Evolutionary conservation across 208 protist species (phyloP).

Genomic region (Acanthamoeba sp.): DNA sequence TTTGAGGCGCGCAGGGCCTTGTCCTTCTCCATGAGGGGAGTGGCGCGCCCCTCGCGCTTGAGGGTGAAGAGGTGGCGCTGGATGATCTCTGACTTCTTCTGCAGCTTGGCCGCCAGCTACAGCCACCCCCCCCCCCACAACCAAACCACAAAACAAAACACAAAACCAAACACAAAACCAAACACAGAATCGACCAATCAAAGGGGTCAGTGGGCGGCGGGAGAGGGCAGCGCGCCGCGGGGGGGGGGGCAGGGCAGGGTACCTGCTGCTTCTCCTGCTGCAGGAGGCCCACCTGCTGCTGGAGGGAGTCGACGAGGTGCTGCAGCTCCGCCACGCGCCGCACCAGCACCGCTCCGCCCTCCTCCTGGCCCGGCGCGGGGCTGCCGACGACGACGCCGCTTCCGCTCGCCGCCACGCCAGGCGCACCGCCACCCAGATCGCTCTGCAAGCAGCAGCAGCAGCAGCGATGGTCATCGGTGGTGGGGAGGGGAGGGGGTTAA

Average conservation of each 20-base stretch:
- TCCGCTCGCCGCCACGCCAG: neutral
- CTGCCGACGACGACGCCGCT: too few species aligned
- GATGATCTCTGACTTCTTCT: constrained; percentile 46
- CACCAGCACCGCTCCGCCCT: neutral
- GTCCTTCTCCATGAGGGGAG: constrained; percentile 6
- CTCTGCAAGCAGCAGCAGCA: neutral
- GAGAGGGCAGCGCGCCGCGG: neutral
- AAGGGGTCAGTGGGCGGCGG: neutral
- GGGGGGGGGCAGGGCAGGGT: too few species aligned
- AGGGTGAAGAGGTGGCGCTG: constrained; percentile 30
- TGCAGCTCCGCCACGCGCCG: neutral
- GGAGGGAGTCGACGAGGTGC: neutral
- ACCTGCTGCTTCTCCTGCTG: neutral
- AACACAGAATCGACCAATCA: too few species aligned
- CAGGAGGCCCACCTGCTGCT: neutral
- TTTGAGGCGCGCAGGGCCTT: constrained; percentile 15
- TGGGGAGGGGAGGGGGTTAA: neutral
- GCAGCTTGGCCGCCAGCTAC: constrained; percentile 4
- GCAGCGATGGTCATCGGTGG: too few species aligned
- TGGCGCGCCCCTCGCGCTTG: constrained; percentile 34
- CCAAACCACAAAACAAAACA: too few species aligned
- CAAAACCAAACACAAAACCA: too few species aligned
- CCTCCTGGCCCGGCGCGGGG: neutral
- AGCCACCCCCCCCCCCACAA: neutral
- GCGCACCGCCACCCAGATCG: neutral